These are phyloP conservation scores for Coemansia sp. DNA, from an alignment of 192 early-diverging fungal species.

Conservation along the genomic window DNA sequence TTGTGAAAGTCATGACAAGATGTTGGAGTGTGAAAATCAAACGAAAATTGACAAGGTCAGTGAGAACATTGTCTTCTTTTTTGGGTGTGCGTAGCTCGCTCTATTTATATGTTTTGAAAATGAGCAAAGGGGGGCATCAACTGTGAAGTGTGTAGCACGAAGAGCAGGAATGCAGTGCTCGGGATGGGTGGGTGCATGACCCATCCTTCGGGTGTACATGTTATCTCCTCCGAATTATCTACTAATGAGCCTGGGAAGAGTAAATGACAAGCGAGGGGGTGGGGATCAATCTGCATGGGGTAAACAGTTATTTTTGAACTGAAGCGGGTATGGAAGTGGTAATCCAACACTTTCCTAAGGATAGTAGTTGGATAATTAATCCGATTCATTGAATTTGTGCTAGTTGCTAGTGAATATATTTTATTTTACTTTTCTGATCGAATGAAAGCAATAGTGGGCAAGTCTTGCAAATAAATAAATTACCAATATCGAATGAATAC, in stretches of 20 bases:
- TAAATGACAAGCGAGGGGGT: not conserved
- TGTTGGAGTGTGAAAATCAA: not conserved
- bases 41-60: not conserved
- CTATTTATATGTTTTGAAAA: not conserved
- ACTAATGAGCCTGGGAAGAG: not conserved
- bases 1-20: too few relatives aligned
- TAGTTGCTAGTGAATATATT: too few relatives aligned
- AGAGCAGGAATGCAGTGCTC: not conserved
- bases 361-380: too few relatives aligned
- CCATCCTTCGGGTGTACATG: not conserved
- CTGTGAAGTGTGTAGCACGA: not conserved
- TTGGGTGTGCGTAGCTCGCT: not conserved
- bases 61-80: not conserved
- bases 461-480: too few relatives aligned
- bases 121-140: not conserved
- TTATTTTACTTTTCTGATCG: too few relatives aligned
- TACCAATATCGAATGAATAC: too few relatives aligned
- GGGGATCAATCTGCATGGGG: not conserved
- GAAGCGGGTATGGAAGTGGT: too few relatives aligned
- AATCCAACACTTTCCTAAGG: too few relatives aligned
- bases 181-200: not conserved
- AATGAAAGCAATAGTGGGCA: too few relatives aligned
- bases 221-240: not conserved
- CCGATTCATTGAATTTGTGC: too few relatives aligned
- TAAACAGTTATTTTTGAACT: too few relatives aligned